Base-by-base conservation (phyloP, 352 stramenopile genomes). In the Phytophthora tubulina region DNA sequence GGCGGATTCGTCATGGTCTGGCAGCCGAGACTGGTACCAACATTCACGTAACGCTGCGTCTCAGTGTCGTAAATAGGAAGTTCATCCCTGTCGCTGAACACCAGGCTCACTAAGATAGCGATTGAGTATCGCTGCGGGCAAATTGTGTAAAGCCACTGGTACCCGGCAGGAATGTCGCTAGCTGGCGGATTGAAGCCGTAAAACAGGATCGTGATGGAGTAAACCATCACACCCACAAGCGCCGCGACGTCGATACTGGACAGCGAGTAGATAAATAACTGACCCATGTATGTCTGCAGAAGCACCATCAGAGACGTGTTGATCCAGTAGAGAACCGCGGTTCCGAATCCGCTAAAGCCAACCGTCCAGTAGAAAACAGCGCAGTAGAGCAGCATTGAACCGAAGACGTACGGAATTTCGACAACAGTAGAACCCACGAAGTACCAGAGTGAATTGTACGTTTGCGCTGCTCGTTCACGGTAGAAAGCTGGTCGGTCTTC, bases 401-500 rank as follows among this genome's bases (percentile, higher is more conserved):
- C 30, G 3, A 87, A 76, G 4, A 84, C 68, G 65, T 89, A 88
- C 39, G 39, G 39, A 7, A 46, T 46, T 7, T 46, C 39, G 13
- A 46, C 39, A 13, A 46, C 39, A 6, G 86, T 93, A 13, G 53
- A 59, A 15, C 86, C 78, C 4, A 96, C 52, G 44, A 80, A 81
- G 50, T 27, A 46, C 39, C 39, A 46, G 10, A 46, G 17, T 11
- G 39, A 11, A 7, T 11, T 46, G 17, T 46, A 98, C 75, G 95
- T 97, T 54, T 87, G 63, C 2, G 88, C 83, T n/a, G 85, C 80
- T 35, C 93, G 88, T 66, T 98, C 92, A 3, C 90, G 76, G 78
- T 98, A 98, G 70, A 95, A 98, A 44, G 92, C 86, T 36, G 89
- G 88, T 44, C 94, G 84, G 54, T 98, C 90, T 48, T 86, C 78